Conservation (phyloP, 2,329 filamentous ascomycete species). For the Corinectria fuckeliana region DNA sequence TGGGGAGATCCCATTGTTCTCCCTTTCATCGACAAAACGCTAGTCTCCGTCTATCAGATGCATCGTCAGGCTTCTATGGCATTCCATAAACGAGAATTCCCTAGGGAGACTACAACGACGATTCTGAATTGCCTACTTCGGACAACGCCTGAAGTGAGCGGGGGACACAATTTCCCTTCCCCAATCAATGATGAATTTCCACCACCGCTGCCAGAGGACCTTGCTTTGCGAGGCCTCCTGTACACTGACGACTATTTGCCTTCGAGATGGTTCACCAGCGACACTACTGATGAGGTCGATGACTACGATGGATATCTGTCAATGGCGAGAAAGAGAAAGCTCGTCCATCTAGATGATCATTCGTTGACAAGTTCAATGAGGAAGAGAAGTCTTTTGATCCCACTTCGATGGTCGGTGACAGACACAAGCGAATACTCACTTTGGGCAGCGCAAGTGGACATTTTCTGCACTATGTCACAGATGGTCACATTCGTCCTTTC, state of each 20-base stretch:
- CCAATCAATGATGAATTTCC: not conserved
- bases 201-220: not conserved
- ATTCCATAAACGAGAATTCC: conserved; percentile 54
- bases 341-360: no score
- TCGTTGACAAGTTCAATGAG: no score
- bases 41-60: conserved; percentile 62
- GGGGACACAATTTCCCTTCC: not conserved
- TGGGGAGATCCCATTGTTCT: conserved; percentile 64
- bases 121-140: conserved; percentile 47
- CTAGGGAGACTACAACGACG: conserved; percentile 55
- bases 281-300: not conserved
- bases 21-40: conserved; percentile 65
- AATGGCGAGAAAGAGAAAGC: no score
- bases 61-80: conserved; percentile 46
- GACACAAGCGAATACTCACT: no score
- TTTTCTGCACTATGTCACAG: no score
- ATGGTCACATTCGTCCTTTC: no score
- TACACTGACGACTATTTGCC: not conserved
- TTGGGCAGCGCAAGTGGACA: no score
- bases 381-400: not conserved
- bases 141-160: not conserved
- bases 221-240: not conserved
- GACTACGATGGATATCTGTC: no score
- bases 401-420: not conserved
- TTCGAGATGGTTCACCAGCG: not conserved